Conservation (phyloP, 768 basidiomycete species). For the Arthromyces matolae region DNA sequence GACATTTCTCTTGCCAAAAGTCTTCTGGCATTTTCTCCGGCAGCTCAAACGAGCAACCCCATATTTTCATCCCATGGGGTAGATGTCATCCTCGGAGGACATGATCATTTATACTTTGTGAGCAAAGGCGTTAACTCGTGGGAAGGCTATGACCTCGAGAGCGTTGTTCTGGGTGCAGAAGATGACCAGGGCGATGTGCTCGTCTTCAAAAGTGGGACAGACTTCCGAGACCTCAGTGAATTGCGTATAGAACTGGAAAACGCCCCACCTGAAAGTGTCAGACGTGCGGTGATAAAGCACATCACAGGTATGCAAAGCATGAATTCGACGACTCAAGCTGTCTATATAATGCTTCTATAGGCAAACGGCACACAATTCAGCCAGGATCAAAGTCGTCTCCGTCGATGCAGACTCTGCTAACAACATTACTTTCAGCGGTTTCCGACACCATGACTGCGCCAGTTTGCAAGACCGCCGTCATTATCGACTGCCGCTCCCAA, state of each 20-base stretch:
- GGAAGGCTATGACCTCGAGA: conserved; percentile 57
- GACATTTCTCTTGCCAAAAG: conserved; percentile 69
- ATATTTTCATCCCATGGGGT: conserved; percentile 65
- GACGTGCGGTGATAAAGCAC: conserved; percentile 58
- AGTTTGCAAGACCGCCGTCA: conserved; percentile 64
- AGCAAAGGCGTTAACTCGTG: conserved; percentile 63
- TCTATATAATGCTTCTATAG: conserved; percentile 29
- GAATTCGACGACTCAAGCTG: neutral
- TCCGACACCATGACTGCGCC: conserved; percentile 68
- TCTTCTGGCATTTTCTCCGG: conserved; percentile 56
- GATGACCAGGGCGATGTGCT: conserved; percentile 68
- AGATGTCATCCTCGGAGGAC: conserved; percentile 83
- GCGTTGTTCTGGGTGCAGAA: conserved; percentile 61
- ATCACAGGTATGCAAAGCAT: conserved; percentile 47
- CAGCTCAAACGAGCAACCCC: conserved; percentile 38
- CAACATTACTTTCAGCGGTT: conserved; percentile 64
- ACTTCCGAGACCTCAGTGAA: conserved; percentile 85
- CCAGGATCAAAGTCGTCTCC: conserved; percentile 57
- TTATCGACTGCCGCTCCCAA: conserved; percentile 73
- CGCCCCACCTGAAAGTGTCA: conserved; percentile 57
- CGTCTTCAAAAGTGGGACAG: conserved; percentile 82
- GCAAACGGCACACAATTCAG: conserved; percentile 60
- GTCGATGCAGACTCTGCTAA: conserved; percentile 53
- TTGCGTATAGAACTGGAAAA: conserved; percentile 58
- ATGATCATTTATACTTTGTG: conserved; percentile 82